Percentiles rank a stretch among this genome's conserved stretches.
Evolutionary conservation across 441 rosid genomes (phyloP).

Genomic region (Iberis amara): DNA sequence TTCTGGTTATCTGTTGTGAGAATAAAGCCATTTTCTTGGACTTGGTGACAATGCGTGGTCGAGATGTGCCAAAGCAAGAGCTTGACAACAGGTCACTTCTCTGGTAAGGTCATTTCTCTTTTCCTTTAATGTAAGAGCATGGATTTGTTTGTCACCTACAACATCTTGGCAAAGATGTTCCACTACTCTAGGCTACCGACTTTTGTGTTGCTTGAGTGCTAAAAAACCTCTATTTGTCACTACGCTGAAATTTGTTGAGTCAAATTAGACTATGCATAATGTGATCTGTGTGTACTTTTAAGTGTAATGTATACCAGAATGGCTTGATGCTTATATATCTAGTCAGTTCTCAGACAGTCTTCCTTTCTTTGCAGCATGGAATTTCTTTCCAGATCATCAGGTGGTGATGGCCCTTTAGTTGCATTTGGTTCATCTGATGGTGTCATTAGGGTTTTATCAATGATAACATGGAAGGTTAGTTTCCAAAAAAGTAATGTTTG

Average conservation of each 20-base stretch:
- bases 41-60: constrained; percentile 95
- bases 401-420: constrained; percentile 91
- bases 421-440: constrained; percentile 99
- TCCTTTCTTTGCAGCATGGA: constrained; percentile 68
- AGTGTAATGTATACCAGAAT: not conserved
- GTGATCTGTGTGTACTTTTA: not conserved
- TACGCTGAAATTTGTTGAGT: constrained; percentile 6
- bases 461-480: constrained; percentile 97
- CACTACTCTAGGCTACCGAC: constrained; percentile 3
- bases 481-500: constrained; percentile 6
- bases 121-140: constrained; percentile 1
- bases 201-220: not conserved
- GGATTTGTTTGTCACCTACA: constrained; percentile 2
- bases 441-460: constrained; percentile 94
- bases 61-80: constrained; percentile 94
- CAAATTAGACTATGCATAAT: constrained; percentile 4
- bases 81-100: constrained; percentile 90
- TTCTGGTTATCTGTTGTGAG: constrained; percentile 93
- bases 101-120: constrained; percentile 48
- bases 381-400: constrained; percentile 71
- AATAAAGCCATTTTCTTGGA: constrained; percentile 94
- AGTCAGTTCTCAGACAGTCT: not conserved
- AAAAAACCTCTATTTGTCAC: constrained; percentile 4
- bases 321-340: constrained; percentile 1
- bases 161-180: not conserved